A percentile compares a stretch with the other conserved stretches of the same genome.
phyloP scores from a whole-genome alignment of 2,329 filamentous ascomycete species.

The Bipolaris victoriae region DNA sequence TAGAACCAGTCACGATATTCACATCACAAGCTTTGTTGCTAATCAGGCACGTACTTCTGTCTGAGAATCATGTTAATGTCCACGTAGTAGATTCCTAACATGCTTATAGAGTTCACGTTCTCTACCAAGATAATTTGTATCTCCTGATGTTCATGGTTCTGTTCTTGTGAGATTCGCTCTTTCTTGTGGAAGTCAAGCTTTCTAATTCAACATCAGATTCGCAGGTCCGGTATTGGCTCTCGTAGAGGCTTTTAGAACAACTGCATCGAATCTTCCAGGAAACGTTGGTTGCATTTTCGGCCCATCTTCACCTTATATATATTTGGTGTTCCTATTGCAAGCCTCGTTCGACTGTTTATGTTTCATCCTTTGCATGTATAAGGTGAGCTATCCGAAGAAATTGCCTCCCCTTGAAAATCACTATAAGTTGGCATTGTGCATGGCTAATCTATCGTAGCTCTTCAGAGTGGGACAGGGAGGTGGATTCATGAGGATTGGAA shows the following conservation, averaged over 20 bases:
- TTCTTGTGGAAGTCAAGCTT: background rate
- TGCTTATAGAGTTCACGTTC: background rate
- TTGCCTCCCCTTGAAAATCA: background rate
- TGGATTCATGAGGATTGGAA: background rate
- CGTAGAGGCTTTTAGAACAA: background rate
- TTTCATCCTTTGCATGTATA: background rate
- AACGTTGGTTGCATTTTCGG: background rate
- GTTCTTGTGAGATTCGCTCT: background rate
- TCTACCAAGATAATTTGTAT: background rate
- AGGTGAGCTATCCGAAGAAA: background rate
- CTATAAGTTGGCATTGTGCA: background rate
- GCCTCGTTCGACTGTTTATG: background rate
- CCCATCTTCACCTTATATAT: background rate
- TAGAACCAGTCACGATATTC: background rate
- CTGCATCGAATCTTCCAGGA: background rate
- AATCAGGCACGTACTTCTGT: background rate
- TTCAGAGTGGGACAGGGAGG: background rate
- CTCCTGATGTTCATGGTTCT: background rate
- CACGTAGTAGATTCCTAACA: background rate
- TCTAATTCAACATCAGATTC: background rate
- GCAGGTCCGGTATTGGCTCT: background rate
- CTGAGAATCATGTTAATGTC: background rate
- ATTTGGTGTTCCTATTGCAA: background rate
- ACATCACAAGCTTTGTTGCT: background rate
- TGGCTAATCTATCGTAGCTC: background rate